Base-by-base conservation (phyloP, 2,329 filamentous ascomycete species). In the Paecilomyces variotii region DNA sequence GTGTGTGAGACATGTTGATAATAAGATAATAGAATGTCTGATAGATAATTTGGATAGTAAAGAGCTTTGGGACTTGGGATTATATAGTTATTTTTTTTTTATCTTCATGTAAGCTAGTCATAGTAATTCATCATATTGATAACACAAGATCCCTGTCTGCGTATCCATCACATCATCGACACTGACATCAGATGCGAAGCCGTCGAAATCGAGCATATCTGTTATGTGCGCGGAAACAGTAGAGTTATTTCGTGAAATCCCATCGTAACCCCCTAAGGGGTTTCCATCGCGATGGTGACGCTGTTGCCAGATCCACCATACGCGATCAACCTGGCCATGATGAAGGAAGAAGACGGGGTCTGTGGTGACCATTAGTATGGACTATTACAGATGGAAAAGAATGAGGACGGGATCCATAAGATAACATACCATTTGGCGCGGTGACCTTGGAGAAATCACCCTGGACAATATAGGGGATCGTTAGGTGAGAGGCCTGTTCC, bases 321-420 rank as follows among this genome's bases (percentile, higher is more conserved):
- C 28, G n/a, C 64, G 61, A 57, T 70, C 68, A 2, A 70, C 57
- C 50, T 70, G 63, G 9, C 59, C 49, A 51, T 69, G 68, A 56
- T 70, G 68, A 14, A 70, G 62, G 55, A 68, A 70, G 59, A 69
- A 70, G n/a, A 70, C 56, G 2, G 67, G 67, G 59, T 70, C 65
- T 65, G 35, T 14, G 4, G 12, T 52, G 6, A 25, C 19, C 5
- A 51, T n/a, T 27, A 45, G 14, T 28, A n/a, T 27, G 12, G 56
- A n/a, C 30, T 32, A 32, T 7, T 10, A 10, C 30, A 10, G 30
- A 32, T 32, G 2, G 30, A 32, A 32, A 10, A 32, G 5, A 32
- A 32, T 32, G 11, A 61, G 35, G 14, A n/a, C 7, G 30, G 14
- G 11, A 51, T 51, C 24, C 19, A 14, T 19, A 10, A 52, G 2